Percentiles rank a stretch among this genome's conserved stretches.
phyloP scores from a whole-genome alignment of 2,329 filamentous ascomycete genomes.

The Neoscytalidium dimidiatum region DNA sequence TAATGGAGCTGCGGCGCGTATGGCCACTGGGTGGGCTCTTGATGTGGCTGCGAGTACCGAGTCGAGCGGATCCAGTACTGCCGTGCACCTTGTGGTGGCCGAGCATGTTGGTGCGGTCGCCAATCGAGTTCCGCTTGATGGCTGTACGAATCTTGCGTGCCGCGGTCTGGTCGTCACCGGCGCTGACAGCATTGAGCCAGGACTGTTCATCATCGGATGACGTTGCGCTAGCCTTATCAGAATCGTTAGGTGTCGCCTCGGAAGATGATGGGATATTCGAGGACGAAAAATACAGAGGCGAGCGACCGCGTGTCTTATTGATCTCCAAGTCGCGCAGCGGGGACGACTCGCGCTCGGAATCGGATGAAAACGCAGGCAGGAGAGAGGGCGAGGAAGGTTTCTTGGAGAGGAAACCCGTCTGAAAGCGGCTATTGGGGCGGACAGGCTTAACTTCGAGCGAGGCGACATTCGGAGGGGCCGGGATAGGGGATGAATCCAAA shows the following conservation, averaged over 20 bases:
- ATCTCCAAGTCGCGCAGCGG: conserved; percentile 49
- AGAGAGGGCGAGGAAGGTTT: conserved; percentile 61
- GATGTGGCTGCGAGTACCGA: conserved; percentile 67
- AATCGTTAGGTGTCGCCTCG: conserved; percentile 33
- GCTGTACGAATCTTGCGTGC: conserved; percentile 57
- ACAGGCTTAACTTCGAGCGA: conserved; percentile 60
- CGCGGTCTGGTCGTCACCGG: conserved; percentile 45
- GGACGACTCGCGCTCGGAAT: conserved; percentile 47
- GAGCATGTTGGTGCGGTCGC: conserved; percentile 49
- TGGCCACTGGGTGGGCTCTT: conserved; percentile 58
- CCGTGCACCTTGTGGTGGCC: conserved; percentile 47
- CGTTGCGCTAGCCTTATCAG: conserved; percentile 35
- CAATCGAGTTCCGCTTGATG: conserved; percentile 60
- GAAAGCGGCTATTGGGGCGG: conserved; percentile 69
- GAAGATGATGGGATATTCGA: conserved; percentile 23
- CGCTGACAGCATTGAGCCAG: conserved; percentile 39
- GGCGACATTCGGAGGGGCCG: conserved; percentile 53
- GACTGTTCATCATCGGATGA: conserved; percentile 51
- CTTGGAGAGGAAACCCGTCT: conserved; percentile 81
- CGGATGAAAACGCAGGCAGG: conserved; percentile 61
- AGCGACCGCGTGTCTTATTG: conserved; percentile 46
- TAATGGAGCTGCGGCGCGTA: conserved; percentile 63
- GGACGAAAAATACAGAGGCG: conserved; percentile 55
- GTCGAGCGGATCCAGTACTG: conserved; percentile 63
- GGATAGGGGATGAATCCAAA: conserved; percentile 58